Evolutionary conservation across 1,284 basidiomycete species (phyloP).

Genomic region (Cryptococcus deneoformans): DNA sequence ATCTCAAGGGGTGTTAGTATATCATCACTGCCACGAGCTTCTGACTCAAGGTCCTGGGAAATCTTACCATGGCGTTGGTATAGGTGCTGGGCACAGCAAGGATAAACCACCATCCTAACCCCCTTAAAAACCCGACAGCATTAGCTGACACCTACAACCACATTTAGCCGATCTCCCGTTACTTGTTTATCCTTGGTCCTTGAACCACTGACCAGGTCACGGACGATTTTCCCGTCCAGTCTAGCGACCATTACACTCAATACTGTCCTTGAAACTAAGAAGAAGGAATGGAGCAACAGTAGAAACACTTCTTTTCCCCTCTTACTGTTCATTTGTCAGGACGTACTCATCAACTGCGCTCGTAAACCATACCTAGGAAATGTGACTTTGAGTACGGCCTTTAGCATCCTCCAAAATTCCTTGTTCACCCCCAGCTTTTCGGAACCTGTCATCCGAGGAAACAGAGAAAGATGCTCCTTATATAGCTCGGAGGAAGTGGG

Average conservation of each 20-base stretch:
- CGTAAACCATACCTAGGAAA: constrained; percentile 54
- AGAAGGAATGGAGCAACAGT: constrained; percentile 76
- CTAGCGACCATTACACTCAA: constrained; percentile 83
- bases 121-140: constrained; percentile 76
- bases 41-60: background rate
- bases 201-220: constrained; percentile 63
- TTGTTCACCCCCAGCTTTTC: constrained; percentile 71
- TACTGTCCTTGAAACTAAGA: constrained; percentile 82
- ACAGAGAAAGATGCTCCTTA: constrained; percentile 28
- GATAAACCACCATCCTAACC: constrained; percentile 83
- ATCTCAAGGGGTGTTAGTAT: constrained; percentile 57
- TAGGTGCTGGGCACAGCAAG: constrained; percentile 91
- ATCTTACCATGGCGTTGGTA: constrained; percentile 85
- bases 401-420: constrained; percentile 74
- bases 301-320: constrained; percentile 74
- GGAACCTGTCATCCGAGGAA: constrained; percentile 37
- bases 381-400: constrained; percentile 70
- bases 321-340: constrained; percentile 48
- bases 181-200: too few relatives aligned
- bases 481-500: constrained; percentile 32
- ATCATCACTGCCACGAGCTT: background rate
- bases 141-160: constrained; percentile 67
- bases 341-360: background rate
- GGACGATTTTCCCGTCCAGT: constrained; percentile 85
- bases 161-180: constrained; percentile 12